Evolutionary conservation across 768 basidiomycete genomes (phyloP), one percentile per base, ranked within the genome.

Genomic region (Kwoniella mangroviensis): DNA sequence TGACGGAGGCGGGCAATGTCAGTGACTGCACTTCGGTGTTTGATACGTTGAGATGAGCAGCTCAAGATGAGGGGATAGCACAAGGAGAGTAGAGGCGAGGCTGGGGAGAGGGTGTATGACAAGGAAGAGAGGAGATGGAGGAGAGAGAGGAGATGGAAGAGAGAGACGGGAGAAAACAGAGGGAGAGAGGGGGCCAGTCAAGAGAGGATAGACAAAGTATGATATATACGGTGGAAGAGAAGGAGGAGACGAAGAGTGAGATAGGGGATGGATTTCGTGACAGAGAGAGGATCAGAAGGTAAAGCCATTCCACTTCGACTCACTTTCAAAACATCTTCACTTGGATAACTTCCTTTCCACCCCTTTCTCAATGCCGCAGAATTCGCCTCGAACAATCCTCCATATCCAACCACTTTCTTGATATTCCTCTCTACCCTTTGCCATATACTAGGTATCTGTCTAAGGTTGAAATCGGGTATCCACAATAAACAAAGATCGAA

Each of bases 371-470:
- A 90, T 10, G 94, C 94, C 11, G 97, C 92, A 24, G 94, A 90
- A 76, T 96, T 98, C 42, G 92, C 84, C 84, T 99, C 97, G 77
- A 98, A 98, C 68, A 97, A 83, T 2, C 92, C 96, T 1, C 94
- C 95, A 82, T 98, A 97, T 13, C 77, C 84, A 15, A 90, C 86
- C 0, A 90, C 93, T 68, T 84, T 89, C 60, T 81, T 76, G 71
- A 98, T 84, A 82, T 98, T 98, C 74, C 93, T 84, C 81, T 88
- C 86, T 43, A 94, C 83, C 80, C 88, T 89, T 52, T 85, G 82
- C 87, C 88, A 89, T 7, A 90, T 90, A 1, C 45, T 49, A 5
- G 70, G 51, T 24, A 65, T 54, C 15, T 65, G 67, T 19, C 89
- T 87, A 76, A 87, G 89, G 52, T 87, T 85, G 19, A 79, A 66